Base-by-base conservation (phyloP, 2,329 filamentous ascomycete genomes). In the Alternaria conjuncta region DNA sequence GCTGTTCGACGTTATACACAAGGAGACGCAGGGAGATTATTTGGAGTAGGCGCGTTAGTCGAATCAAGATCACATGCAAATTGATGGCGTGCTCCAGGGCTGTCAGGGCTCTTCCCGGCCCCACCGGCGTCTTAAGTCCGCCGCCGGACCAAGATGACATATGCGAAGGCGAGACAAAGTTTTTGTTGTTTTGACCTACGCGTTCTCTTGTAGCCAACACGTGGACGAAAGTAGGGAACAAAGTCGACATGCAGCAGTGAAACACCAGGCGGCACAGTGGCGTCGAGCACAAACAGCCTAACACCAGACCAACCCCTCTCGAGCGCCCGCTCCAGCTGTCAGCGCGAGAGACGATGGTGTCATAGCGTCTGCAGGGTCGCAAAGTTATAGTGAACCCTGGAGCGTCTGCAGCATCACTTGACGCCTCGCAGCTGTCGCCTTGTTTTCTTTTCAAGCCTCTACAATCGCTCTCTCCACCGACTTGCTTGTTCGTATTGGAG, bases 1-100 rank as follows among this genome's bases (percentile, higher is more conserved):
- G 15, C 70, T 90, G 66, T 93, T 93, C 80, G 90, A 92, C 81
- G 80, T 92, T 44, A 86, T 91, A 65, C 86, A 89, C 71, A 85
- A 85, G 74, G 87, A 90, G 80, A 86, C 85, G 3, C 81, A 81
- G 21, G 86, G 86, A 2, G 85, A 86, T 11, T 88, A 89, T 75
- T 71, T 89, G 67, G 73, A 83, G 63, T 85, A 78, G 70, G 20
- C 23, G 53, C 44, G 36, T 25, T 55, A 44, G 53, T 53, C 9
- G 44, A 43, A 55, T 44, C 15, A 18, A 55, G 36, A 26, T 57
- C 18, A 26, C 53, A 28, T 55, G 32, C 51, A 55, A 32, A 26
- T 20, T 56, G 41, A 20, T 45, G 41, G 41, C 32, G 25, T 41
- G 36, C 36, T 41, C 36, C 36, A 41, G 36, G 36, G 36, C 36